Conservation (phyloP, 441 rosid species). For the Geranium incanum region DNA sequence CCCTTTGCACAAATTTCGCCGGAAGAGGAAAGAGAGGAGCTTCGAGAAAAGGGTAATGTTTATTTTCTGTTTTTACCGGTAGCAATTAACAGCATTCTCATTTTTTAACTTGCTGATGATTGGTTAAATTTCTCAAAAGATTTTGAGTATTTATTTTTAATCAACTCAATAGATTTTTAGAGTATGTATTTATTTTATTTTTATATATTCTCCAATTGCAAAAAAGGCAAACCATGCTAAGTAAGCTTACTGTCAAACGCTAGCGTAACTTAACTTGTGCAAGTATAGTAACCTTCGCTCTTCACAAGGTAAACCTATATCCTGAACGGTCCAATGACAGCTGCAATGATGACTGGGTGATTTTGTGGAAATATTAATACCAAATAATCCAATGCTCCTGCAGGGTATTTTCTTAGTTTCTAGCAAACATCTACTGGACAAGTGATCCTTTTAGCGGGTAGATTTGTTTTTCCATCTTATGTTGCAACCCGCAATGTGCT, state of each 20-base stretch:
- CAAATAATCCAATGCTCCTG: too few relatives aligned
- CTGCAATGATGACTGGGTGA: too few relatives aligned
- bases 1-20: conserved; percentile 58
- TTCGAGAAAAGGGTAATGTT: conserved; percentile 60
- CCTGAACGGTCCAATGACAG: background rate
- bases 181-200: too few relatives aligned
- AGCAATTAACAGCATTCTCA: background rate
- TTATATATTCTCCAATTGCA: too few relatives aligned
- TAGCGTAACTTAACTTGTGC: too few relatives aligned
- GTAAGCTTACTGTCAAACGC: too few relatives aligned
- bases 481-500: background rate
- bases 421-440: background rate
- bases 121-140: background rate
- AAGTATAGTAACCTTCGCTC: background rate
- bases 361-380: too few relatives aligned
- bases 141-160: background rate
- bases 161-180: too few relatives aligned
- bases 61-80: background rate
- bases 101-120: background rate
- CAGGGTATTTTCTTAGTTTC: background rate
- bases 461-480: background rate
- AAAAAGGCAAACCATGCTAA: too few relatives aligned
- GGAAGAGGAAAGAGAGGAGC: conserved; percentile 76
- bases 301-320: background rate
- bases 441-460: background rate